These are phyloP conservation scores for Ophiostoma sp. DNA, from an alignment of 2,329 filamentous ascomycete genomes.

Conservation along the genomic window DNA sequence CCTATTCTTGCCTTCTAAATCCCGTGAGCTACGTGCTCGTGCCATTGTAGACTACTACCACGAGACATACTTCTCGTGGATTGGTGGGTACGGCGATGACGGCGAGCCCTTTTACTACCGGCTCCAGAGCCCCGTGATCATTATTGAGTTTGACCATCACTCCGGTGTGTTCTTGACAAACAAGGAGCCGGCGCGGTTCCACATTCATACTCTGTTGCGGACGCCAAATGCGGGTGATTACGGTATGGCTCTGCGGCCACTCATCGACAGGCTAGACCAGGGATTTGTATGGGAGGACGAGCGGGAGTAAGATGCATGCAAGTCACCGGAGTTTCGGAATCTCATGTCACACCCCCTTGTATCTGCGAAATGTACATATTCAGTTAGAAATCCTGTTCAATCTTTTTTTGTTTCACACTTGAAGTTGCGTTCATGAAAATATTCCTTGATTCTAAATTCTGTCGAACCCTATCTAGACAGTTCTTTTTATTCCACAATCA, in stretches of 20 bases:
- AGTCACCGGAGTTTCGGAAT: too few species aligned
- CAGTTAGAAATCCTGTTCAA: too few species aligned
- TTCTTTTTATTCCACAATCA: background rate
- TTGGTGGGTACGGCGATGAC: constrained; percentile 64
- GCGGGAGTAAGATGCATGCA: background rate
- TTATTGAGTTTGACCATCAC: constrained; percentile 76
- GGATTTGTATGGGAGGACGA: constrained; percentile 7
- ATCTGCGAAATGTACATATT: too few species aligned
- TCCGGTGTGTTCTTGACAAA: constrained; percentile 76
- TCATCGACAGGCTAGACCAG: constrained; percentile 35
- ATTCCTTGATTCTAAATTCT: too few species aligned
- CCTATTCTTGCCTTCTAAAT: constrained; percentile 66
- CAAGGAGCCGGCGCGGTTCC: constrained; percentile 71
- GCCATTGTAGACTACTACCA: constrained; percentile 45
- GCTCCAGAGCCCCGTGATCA: constrained; percentile 71
- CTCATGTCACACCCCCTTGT: too few species aligned
- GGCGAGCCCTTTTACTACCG: constrained; percentile 73
- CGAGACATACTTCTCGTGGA: constrained; percentile 82
- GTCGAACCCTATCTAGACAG: too few species aligned
- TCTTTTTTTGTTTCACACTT: too few species aligned
- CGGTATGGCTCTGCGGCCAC: constrained; percentile 53
- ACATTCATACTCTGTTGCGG: constrained; percentile 72
- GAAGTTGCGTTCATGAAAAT: too few species aligned
- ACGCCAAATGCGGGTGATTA: constrained; percentile 78
- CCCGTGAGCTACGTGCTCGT: constrained; percentile 32